Conservation (phyloP, 2,329 filamentous ascomycete genomes). For the Fusarium tupiense region DNA sequence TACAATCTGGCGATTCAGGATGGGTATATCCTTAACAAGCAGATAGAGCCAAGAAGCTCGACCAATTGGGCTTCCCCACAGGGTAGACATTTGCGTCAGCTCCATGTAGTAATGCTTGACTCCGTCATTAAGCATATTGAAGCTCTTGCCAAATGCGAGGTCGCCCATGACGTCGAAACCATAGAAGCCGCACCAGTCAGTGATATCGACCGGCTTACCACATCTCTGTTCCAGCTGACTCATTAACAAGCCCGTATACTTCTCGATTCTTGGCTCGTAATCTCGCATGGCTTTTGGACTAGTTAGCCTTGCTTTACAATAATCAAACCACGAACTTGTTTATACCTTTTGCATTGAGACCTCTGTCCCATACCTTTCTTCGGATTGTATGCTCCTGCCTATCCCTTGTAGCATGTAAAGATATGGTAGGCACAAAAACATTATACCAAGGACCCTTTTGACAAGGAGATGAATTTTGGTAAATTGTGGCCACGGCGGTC, state of each 20-base stretch:
- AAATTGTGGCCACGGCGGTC: neutral
- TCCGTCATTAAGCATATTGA: neutral
- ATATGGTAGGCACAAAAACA: neutral
- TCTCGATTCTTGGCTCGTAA: neutral
- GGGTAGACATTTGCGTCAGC: neutral
- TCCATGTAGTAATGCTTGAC: neutral
- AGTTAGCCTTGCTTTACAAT: neutral
- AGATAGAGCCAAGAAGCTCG: neutral
- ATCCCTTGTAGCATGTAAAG: neutral
- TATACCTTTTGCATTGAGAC: neutral
- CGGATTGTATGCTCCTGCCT: neutral
- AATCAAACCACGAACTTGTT: accelerated
- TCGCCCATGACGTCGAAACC: neutral
- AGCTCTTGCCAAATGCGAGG: neutral
- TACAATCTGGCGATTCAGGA: neutral
- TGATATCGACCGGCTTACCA: neutral
- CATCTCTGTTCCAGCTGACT: neutral
- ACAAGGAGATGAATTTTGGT: neutral
- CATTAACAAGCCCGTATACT: neutral
- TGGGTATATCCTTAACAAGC: neutral
- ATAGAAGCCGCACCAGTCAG: neutral
- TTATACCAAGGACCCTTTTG: neutral
- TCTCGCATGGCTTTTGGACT: neutral
- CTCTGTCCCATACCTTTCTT: neutral
- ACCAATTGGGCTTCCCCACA: neutral